A percentile compares a stretch with the other conserved stretches of the same genome.
Conservation (phyloP, 2,329 filamentous ascomycete genomes). For the Epichloe uncinata region DNA sequence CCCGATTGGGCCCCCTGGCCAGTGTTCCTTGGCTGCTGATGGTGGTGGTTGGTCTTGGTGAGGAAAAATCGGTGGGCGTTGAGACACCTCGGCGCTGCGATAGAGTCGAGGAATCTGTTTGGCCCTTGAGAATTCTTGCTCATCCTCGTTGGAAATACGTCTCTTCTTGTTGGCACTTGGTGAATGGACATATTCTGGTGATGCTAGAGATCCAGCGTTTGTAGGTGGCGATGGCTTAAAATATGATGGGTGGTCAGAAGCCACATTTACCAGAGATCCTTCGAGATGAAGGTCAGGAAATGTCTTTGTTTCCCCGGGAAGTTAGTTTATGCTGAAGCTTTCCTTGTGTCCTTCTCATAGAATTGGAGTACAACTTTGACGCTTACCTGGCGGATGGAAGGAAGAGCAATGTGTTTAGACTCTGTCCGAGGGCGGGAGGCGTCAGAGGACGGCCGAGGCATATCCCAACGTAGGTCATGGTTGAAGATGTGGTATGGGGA, state of each 20-base stretch:
- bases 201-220: slow-evolving; percentile 12
- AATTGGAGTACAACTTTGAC: not conserved
- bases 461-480: slow-evolving; percentile 27
- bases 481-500: slow-evolving; percentile 27
- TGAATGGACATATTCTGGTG: slow-evolving; percentile 37
- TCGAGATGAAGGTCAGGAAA: slow-evolving; percentile 31
- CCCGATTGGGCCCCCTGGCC: slow-evolving; percentile 6
- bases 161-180: slow-evolving; percentile 35
- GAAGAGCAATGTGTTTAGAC: slow-evolving; percentile 30
- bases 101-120: slow-evolving; percentile 36
- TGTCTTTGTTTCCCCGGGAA: slow-evolving; percentile 20
- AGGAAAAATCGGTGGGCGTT: slow-evolving; percentile 24
- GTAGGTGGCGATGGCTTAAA: not conserved
- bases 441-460: slow-evolving; percentile 19
- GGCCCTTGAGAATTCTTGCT: slow-evolving; percentile 24
- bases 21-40: slow-evolving; percentile 14
- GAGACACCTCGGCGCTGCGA: slow-evolving; percentile 20
- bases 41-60: slow-evolving; percentile 10
- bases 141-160: slow-evolving; percentile 29
- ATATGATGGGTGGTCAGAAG: not conserved
- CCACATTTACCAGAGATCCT: not conserved
- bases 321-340: not conserved
- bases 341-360: not conserved
- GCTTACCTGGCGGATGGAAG: slow-evolving; percentile 39
- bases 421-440: slow-evolving; percentile 24